These are phyloP conservation scores for Moricandia moricandioides DNA, from an alignment of 345 rosid species.

Conservation along the genomic window DNA sequence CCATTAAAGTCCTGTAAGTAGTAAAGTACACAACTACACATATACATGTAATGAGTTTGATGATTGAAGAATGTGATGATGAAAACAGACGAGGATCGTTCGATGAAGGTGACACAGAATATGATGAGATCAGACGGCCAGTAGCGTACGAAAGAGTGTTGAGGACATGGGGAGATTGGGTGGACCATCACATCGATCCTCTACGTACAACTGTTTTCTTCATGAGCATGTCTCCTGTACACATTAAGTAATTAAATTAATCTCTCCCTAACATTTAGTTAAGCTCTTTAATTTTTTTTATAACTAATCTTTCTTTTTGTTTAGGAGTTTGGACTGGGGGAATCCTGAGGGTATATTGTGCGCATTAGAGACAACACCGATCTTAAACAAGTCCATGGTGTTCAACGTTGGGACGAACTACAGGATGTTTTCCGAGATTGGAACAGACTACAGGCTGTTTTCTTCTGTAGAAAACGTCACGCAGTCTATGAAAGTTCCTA, in stretches of 20 bases:
- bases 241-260: slow-evolving; percentile 56
- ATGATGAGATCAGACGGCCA: slow-evolving; percentile 76
- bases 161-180: slow-evolving; percentile 79
- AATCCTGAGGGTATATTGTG: slow-evolving; percentile 77
- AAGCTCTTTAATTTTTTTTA: neutral
- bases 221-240: slow-evolving; percentile 88
- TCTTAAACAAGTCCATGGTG: slow-evolving; percentile 42
- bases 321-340: slow-evolving; percentile 85
- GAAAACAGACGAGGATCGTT: slow-evolving; percentile 75
- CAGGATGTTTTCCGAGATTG: slow-evolving; percentile 37
- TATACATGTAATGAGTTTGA: slow-evolving; percentile 18
- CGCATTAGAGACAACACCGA: slow-evolving; percentile 58
- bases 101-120: slow-evolving; percentile 63
- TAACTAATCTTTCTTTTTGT: neutral
- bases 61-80: slow-evolving; percentile 44
- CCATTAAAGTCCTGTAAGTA: slow-evolving; percentile 81
- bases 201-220: slow-evolving; percentile 80
- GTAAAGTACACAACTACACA: neutral
- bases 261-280: neutral
- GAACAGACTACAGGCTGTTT: slow-evolving; percentile 60
- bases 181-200: slow-evolving; percentile 76
- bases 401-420: slow-evolving; percentile 16
- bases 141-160: slow-evolving; percentile 61
- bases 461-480: slow-evolving; percentile 49
- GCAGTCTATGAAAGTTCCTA: slow-evolving; percentile 43